Percentiles rank a stretch among this genome's conserved stretches.
Conservation (phyloP, 1,284 basidiomycete genomes). For the Pascua sp. region DNA sequence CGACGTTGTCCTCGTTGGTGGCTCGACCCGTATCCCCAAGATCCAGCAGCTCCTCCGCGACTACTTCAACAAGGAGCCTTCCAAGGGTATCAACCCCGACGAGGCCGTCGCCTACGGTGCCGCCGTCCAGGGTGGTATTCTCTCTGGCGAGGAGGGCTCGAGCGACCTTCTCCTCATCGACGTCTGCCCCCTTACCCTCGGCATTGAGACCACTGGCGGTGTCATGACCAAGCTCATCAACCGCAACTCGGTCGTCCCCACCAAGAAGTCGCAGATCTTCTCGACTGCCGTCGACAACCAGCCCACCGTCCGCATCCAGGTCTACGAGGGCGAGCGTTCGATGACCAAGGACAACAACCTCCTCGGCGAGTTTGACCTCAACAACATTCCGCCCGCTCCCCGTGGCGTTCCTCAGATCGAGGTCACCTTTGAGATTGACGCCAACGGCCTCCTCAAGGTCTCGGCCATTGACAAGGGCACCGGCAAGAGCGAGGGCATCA, state of each 20-base stretch:
- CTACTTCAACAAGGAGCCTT: slow-evolving; percentile 84
- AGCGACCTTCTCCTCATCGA: slow-evolving; percentile 96
- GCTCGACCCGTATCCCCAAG: slow-evolving; percentile 97
- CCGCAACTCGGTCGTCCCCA: slow-evolving; percentile 95
- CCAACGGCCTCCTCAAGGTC: slow-evolving; percentile 88
- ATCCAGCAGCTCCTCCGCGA: slow-evolving; percentile 92
- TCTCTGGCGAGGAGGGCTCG: slow-evolving; percentile 97
- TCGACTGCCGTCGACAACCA: slow-evolving; percentile 95
- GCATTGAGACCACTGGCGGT: slow-evolving; percentile 98
- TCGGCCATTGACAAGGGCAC: slow-evolving; percentile 86
- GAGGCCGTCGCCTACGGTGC: slow-evolving; percentile 99
- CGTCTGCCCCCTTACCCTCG: slow-evolving; percentile 91
- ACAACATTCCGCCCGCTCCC: slow-evolving; percentile 86
- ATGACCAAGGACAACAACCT: slow-evolving; percentile 97
- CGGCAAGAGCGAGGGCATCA: slow-evolving; percentile 83
- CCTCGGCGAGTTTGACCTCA: slow-evolving; percentile 94
- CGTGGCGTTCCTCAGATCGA: slow-evolving; percentile 94
- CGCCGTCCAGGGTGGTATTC: slow-evolving; percentile 97
- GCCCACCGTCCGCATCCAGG: slow-evolving; percentile 79
- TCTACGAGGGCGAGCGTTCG: slow-evolving; percentile 91
- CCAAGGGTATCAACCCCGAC: slow-evolving; percentile 97
- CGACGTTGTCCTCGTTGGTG: slow-evolving; percentile 97
- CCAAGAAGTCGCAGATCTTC: slow-evolving; percentile 99
- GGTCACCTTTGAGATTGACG: slow-evolving; percentile 88
- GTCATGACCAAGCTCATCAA: slow-evolving; percentile 93